These are phyloP conservation scores for Ascomycota sp. DNA, from an alignment of 2,329 filamentous ascomycete species.

Conservation along the genomic window DNA sequence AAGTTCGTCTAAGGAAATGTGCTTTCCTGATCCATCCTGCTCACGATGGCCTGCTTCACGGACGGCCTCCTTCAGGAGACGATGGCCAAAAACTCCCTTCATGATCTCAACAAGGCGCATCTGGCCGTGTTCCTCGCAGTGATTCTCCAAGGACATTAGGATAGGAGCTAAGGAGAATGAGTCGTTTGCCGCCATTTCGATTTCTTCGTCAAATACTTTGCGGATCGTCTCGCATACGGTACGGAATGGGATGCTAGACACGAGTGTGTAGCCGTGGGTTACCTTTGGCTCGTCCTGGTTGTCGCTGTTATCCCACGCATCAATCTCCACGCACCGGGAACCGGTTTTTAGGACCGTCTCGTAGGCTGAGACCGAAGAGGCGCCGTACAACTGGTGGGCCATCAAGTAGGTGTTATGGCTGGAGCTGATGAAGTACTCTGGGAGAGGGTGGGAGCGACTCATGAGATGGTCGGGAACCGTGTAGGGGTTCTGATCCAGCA, in stretches of 20 bases:
- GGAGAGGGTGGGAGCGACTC: conserved; percentile 37
- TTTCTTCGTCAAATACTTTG: conserved; percentile 38
- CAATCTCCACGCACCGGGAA: conserved; percentile 52
- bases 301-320: conserved; percentile 47
- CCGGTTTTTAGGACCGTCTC: conserved; percentile 40
- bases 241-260: conserved; percentile 44
- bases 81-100: conserved; percentile 39
- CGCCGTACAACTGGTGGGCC: conserved; percentile 48
- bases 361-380: conserved; percentile 41
- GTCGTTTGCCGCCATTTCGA: conserved; percentile 15
- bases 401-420: conserved; percentile 56
- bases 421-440: conserved; percentile 53
- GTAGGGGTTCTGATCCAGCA: conserved; percentile 37
- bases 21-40: conserved; percentile 26
- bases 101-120: conserved; percentile 42
- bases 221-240: conserved; percentile 44
- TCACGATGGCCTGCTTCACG: conserved; percentile 33
- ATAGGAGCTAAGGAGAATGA: conserved; percentile 31
- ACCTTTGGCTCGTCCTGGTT: conserved; percentile 45
- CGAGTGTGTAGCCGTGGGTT: conserved; percentile 48
- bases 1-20: conserved; percentile 37
- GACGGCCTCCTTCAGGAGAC: conserved; percentile 36
- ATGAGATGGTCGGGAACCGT: conserved; percentile 31
- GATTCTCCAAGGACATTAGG: conserved; percentile 46
- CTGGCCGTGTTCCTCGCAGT: conserved; percentile 40